These are phyloP conservation scores for Agarophyton chilense DNA, from an alignment of 23 red algal genomes.

Conservation along the genomic window DNA sequence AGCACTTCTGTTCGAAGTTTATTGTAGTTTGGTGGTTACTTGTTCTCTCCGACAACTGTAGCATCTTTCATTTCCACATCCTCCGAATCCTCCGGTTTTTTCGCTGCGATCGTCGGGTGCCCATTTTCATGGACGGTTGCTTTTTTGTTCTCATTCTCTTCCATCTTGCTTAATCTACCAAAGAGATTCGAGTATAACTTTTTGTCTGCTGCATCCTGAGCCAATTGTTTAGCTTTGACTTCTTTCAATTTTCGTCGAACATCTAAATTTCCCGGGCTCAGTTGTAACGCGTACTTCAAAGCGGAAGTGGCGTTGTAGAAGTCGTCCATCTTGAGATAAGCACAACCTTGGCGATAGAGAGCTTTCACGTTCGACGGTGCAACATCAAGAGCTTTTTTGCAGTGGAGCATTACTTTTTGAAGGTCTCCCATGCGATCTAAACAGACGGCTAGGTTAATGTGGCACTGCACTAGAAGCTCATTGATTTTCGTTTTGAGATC, in stretches of 20 bases:
- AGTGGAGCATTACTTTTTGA: constrained; percentile 75
- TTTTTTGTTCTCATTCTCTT: constrained; percentile 39
- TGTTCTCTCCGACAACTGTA: not conserved
- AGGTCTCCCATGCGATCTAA: constrained; percentile 71
- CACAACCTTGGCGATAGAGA: constrained; percentile 70
- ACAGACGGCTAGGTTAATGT: constrained; percentile 84
- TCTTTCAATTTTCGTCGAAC: constrained; percentile 75
- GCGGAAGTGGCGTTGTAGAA: constrained; percentile 69
- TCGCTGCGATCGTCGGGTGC: not conserved
- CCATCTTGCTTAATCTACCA: constrained; percentile 68
- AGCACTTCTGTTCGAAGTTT: not conserved
- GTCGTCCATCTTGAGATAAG: constrained; percentile 69
- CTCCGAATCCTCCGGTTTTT: not conserved
- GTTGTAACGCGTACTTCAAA: constrained; percentile 71
- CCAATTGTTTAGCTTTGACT: constrained; percentile 45
- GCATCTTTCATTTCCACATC: constrained; percentile 57
- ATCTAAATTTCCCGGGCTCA: constrained; percentile 72
- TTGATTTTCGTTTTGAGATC: constrained; percentile 82
- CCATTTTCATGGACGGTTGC: not conserved
- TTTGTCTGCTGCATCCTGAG: constrained; percentile 79
- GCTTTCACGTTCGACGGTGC: constrained; percentile 87
- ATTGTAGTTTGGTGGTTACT: not conserved
- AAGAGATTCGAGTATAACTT: constrained; percentile 80
- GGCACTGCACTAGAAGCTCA: constrained; percentile 68
- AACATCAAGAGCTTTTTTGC: constrained; percentile 87